A percentile compares a stretch with the other conserved stretches of the same genome.
Conservation (phyloP, 1,284 basidiomycete species). For the Coriolopsis trogii region DNA sequence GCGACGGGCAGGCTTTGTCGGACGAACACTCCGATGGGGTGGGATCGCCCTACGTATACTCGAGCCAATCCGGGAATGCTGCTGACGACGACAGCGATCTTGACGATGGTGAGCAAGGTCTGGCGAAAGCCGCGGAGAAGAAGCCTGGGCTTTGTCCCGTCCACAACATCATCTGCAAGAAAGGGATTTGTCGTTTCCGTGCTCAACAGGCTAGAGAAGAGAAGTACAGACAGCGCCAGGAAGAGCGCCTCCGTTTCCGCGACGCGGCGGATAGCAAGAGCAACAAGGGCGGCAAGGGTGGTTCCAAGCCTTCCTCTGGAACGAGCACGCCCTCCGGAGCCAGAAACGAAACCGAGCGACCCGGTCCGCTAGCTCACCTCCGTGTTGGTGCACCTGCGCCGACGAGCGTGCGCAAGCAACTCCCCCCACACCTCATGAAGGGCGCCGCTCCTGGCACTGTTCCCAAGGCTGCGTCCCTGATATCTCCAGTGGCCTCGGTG, state of each 20-base stretch:
- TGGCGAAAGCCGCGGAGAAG: background rate
- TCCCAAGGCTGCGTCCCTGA: background rate
- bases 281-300: background rate
- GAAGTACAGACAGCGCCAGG: background rate
- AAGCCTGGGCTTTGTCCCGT: slow-evolving; percentile 21
- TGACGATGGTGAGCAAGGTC: slow-evolving; percentile 1
- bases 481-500: background rate
- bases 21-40: too few species aligned
- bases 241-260: slow-evolving; percentile 4
- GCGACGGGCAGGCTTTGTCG: too few species aligned
- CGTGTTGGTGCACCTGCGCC: slow-evolving; percentile 4
- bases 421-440: slow-evolving; percentile 10
- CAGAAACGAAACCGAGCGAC: too few species aligned
- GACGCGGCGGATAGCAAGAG: too few species aligned
- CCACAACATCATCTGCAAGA: slow-evolving; percentile 29
- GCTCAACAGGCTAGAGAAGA: slow-evolving; percentile 4
- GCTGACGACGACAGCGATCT: slow-evolving; percentile 6
- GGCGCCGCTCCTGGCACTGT: slow-evolving; percentile 5
- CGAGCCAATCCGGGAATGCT: too few species aligned
- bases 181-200: slow-evolving; percentile 30
- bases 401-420: background rate
- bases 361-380: slow-evolving; percentile 10
- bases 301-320: background rate
- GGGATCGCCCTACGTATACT: too few species aligned
- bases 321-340: background rate